These are phyloP conservation scores for Colletotrichum lupini DNA, from an alignment of 2,329 filamentous ascomycete species.

Conservation along the genomic window DNA sequence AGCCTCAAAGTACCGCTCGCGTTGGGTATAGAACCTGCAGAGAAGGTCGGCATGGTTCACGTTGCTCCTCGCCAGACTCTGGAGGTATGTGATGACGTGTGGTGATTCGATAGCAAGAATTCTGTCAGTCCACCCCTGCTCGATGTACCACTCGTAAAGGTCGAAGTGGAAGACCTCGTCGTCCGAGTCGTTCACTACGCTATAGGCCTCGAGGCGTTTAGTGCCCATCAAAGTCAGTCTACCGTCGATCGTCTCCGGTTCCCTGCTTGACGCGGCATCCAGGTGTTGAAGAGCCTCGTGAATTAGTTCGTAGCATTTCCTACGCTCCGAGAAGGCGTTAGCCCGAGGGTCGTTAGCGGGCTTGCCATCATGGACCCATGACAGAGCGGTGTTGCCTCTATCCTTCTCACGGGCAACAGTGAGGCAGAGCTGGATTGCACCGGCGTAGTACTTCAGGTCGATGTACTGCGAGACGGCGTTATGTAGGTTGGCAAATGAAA, in stretches of 20 bases:
- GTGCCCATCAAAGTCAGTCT: slow-evolving; percentile 79
- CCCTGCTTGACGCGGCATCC: slow-evolving; percentile 74
- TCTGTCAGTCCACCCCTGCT: slow-evolving; percentile 84
- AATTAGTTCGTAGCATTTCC: slow-evolving; percentile 86
- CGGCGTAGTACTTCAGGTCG: slow-evolving; percentile 87
- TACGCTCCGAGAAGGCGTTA: slow-evolving; percentile 75
- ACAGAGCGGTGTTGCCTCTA: slow-evolving; percentile 84
- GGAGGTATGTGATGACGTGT: slow-evolving; percentile 87
- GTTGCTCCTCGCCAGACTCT: slow-evolving; percentile 78
- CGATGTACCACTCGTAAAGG: slow-evolving; percentile 98
- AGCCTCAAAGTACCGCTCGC: slow-evolving; percentile 85
- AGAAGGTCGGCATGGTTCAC: slow-evolving; percentile 87
- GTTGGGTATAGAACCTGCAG: slow-evolving; percentile 91
- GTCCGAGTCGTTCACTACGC: slow-evolving; percentile 85
- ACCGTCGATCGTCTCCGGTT: slow-evolving; percentile 82
- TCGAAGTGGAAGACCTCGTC: slow-evolving; percentile 97
- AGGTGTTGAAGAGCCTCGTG: slow-evolving; percentile 83
- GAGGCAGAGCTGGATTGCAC: slow-evolving; percentile 88
- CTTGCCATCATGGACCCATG: slow-evolving; percentile 88
- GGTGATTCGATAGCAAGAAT: slow-evolving; percentile 86
- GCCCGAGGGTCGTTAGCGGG: slow-evolving; percentile 77
- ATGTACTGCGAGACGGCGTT: slow-evolving; percentile 84
- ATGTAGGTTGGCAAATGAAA: slow-evolving; percentile 84
- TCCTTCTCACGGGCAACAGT: slow-evolving; percentile 87
- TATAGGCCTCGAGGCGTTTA: slow-evolving; percentile 88